Evolutionary conservation across 345 rosid species (phyloP), one percentile per base, ranked within the genome.

Genomic region (Eucalyptus urophylla): DNA sequence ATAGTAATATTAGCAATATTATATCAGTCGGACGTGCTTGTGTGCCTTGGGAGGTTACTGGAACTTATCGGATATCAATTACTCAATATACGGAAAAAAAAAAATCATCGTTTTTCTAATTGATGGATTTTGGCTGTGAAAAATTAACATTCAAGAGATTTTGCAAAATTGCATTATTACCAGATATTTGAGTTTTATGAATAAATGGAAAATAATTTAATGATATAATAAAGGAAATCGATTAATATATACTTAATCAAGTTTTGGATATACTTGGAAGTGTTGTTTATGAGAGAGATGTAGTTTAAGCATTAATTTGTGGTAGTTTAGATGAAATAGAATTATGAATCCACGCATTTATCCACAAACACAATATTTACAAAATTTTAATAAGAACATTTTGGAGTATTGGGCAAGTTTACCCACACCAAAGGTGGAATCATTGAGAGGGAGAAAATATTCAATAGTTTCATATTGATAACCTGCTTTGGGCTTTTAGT

Each of bases 401-500:
- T 62, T 62, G 33, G 29, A 56, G 62, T 56, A 56, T 56, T 10
- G 62, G 62, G 13, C 29, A 24, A 56, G 62, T 22, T 56, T 56
- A 24, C 62, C 29, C 29, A 4, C 29, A 56, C 62, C 29, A 56
- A 56, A 56, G 13, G 29, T 56, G 62, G 27, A 56, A 56, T 9
- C 13, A 0, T 56, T 0, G 13, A 24, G 13, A 56, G 62, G 19
- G 37, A 8, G 43, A 19, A 17, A 8, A 69, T 17, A 9, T 33
- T 69, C 24, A 33, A 19, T 69, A 5, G 14, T 9, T 33, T 69
- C 14, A 19, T 53, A 19, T 53, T 53, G 10, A 8, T 0, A 56
- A 56, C 6, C 0, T 22, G 6, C 1, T 56, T 56, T 22, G 29
- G 62, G 62, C 29, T 56, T 56, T 56, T 0, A 24, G 0, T 56